Conservation (phyloP, 2,329 filamentous ascomycete species). For the Talaromyces marneffei region DNA sequence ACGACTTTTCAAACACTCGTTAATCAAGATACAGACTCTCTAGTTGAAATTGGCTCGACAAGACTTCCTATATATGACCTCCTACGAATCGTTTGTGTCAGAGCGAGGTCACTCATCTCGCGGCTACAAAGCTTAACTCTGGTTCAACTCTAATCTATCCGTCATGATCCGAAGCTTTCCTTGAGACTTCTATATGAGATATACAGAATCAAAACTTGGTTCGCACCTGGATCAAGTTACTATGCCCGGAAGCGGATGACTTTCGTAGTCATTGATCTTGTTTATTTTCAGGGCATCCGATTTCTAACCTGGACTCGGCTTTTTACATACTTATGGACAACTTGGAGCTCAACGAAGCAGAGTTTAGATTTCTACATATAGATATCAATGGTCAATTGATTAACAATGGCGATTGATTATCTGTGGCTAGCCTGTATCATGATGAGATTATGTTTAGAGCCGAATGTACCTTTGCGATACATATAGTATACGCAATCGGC, state of each 20-base stretch:
- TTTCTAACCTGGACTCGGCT: not conserved
- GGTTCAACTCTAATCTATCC: conserved; percentile 7
- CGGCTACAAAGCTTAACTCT: not conserved
- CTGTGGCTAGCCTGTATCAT: not conserved
- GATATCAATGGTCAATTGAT: no score
- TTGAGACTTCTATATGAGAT: not conserved
- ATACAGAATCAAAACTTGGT: not conserved
- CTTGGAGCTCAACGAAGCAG: not conserved
- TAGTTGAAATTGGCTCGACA: not conserved
- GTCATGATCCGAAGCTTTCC: conserved; percentile 8
- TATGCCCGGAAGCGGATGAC: not conserved
- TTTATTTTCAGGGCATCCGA: not conserved
- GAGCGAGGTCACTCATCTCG: conserved; percentile 7
- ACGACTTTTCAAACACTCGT: not conserved
- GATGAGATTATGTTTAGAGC: not conserved
- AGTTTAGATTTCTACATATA: not conserved
- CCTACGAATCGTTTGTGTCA: conserved; percentile 7
- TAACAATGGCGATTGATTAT: no score
- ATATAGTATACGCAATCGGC: not conserved
- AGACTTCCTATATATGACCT: not conserved
- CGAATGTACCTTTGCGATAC: not conserved
- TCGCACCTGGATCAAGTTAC: not conserved
- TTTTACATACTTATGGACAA: not conserved
- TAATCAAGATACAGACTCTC: not conserved
- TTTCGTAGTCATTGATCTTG: not conserved